Base-by-base conservation (phyloP, 805 yeast genomes). In the Candida ovalis region DNA sequence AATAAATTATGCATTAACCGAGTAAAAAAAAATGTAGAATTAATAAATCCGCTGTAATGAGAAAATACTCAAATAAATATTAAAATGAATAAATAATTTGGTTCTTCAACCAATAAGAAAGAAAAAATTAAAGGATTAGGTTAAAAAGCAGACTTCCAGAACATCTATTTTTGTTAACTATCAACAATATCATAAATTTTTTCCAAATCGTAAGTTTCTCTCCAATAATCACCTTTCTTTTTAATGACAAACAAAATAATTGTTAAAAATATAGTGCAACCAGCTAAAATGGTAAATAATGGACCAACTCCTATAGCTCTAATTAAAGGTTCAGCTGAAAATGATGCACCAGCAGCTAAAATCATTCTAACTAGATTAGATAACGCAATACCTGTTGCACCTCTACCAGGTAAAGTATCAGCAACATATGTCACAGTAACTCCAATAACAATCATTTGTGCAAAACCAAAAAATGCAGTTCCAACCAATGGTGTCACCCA, bases 371-470 rank as follows among this genome's bases (percentile, higher is more conserved):
- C 72, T 47, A 88, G 74, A 60, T 88, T 89, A 59, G 86, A 88
- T 44, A 89, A 64, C 0, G 96, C 96, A 43, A 88, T 87, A 0
- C 95, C 96, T 0, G 96, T 86, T 13, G 96, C 91, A 38, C 96
- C 95, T 57, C 83, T 76, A 0, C 96, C 95, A 0, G 96, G 96
- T 40, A 89, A 72, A 1, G 89, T 80, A 60, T 88, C 96, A 1
- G 88, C 90, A 48, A 88, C 68, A 59, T 88, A 89, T 0, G 96
- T 88, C 2, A 84, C 78, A 0, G 89, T 84, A 8, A 88, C 80
- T 3, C 95, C 94, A 55, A 88, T 87, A 3, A 86, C 80, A 66
- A 88, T 79, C 94, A 88, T 86, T 30, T 88, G 81, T 0, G 92
- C 87, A 60, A 84, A 81, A 0, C 96, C 96, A 64, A 84, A 87